Conservation (phyloP, 1,139 yeast species). For the Citeromyces hawaiiensis region DNA sequence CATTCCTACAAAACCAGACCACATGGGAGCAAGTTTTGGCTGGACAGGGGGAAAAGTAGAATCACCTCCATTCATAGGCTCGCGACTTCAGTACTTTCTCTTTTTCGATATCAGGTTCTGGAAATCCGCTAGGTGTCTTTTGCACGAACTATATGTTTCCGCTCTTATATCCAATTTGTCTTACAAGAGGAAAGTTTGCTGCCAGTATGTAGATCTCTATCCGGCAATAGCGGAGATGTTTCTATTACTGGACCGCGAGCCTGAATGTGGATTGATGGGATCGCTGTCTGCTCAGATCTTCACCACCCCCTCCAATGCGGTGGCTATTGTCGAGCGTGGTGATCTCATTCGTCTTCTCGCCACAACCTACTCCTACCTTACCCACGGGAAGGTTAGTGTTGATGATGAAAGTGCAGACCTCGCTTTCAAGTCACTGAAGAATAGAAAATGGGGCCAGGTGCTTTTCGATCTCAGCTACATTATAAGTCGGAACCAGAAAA, state of each 20-base stretch:
- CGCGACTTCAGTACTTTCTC: slow-evolving; percentile 67
- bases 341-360: slow-evolving; percentile 58
- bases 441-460: slow-evolving; percentile 73
- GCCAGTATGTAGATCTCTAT: slow-evolving; percentile 75
- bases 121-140: slow-evolving; percentile 44
- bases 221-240: slow-evolving; percentile 69
- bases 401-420: slow-evolving; percentile 25
- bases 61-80: slow-evolving; percentile 29
- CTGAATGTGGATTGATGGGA: slow-evolving; percentile 67
- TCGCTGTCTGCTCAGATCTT: slow-evolving; percentile 76
- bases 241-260: slow-evolving; percentile 63
- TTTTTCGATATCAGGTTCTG: slow-evolving; percentile 62
- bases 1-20: slow-evolving; percentile 4
- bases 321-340: slow-evolving; percentile 56
- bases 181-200: slow-evolving; percentile 49
- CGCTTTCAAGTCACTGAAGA: slow-evolving; percentile 42
- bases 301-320: slow-evolving; percentile 71
- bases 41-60: background rate
- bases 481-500: slow-evolving; percentile 52
- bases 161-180: slow-evolving; percentile 54
- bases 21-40: background rate
- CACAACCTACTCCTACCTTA: slow-evolving; percentile 49
- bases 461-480: slow-evolving; percentile 77
- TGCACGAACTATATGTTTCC: slow-evolving; percentile 60
- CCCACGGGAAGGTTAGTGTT: slow-evolving; percentile 37